A percentile compares a stretch with the other conserved stretches of the same genome.
phyloP scores from a whole-genome alignment of 1,139 yeast genomes.

The Lodderomyces parapsilosis region DNA sequence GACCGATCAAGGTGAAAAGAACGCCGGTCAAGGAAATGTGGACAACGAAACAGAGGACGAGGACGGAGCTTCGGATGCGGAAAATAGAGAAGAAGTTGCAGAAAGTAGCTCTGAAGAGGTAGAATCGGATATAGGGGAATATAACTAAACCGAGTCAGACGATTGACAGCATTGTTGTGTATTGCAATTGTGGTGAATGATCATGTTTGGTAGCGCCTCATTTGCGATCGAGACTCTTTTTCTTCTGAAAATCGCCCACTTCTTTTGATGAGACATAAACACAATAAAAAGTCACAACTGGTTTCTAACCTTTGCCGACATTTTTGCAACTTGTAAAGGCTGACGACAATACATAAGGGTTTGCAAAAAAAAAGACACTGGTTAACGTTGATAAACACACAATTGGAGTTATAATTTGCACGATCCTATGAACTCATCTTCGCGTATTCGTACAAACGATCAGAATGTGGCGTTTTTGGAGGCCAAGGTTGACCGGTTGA shows the following conservation, averaged over 20 bases:
- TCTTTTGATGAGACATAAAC: not conserved
- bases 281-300: conserved; percentile 1
- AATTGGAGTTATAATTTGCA: too few species aligned
- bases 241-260: not conserved
- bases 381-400: too few species aligned
- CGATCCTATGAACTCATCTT: conserved; percentile 7
- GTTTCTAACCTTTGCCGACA: not conserved
- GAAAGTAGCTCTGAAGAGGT: not conserved
- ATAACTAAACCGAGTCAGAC: too few species aligned
- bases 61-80: not conserved
- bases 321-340: conserved; percentile 1
- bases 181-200: too few species aligned
- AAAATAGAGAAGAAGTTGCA: not conserved
- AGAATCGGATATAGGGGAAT: conserved; percentile 1
- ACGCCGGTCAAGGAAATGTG: not conserved
- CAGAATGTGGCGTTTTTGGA: conserved; percentile 3
- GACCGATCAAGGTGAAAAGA: not conserved
- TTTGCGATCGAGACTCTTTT: too few species aligned
- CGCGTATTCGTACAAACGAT: not conserved
- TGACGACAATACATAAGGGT: too few species aligned
- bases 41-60: conserved; percentile 1
- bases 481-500: conserved; percentile 14
- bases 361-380: too few species aligned
- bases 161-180: too few species aligned
- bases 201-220: too few species aligned